Conservation (phyloP, 257 asterid species). For the Oldenlandia corymbosa region DNA sequence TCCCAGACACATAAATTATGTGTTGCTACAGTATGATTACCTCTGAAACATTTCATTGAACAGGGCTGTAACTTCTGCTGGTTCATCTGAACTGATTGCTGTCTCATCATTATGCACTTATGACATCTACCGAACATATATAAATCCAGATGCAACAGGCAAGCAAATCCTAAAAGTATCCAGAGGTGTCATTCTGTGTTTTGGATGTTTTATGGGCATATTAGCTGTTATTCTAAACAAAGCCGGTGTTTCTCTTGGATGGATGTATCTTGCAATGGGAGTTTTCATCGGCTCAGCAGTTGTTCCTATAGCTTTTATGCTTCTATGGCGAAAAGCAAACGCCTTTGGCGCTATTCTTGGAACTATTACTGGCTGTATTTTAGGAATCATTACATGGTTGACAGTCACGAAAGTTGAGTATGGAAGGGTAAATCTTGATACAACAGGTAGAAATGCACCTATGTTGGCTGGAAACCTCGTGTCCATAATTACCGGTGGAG, state of each 20-base stretch:
- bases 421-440: slow-evolving; percentile 76
- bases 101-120: slow-evolving; percentile 88
- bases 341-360: slow-evolving; percentile 77
- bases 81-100: slow-evolving; percentile 86
- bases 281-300: slow-evolving; percentile 89
- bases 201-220: slow-evolving; percentile 85
- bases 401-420: slow-evolving; percentile 63
- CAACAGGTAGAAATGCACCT: slow-evolving; percentile 87
- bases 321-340: slow-evolving; percentile 79
- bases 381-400: slow-evolving; percentile 82
- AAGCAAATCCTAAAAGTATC: slow-evolving; percentile 67
- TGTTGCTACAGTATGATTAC: neutral
- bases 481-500: slow-evolving; percentile 76
- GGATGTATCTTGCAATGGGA: slow-evolving; percentile 96
- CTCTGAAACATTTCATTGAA: slow-evolving; percentile 6
- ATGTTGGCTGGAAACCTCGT: slow-evolving; percentile 91
- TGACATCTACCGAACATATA: slow-evolving; percentile 79
- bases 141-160: slow-evolving; percentile 81
- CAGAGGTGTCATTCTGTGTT: slow-evolving; percentile 49
- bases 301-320: slow-evolving; percentile 87
- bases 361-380: slow-evolving; percentile 53
- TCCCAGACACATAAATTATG: neutral
- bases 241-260: slow-evolving; percentile 83
- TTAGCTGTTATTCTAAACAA: slow-evolving; percentile 75
- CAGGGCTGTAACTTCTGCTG: slow-evolving; percentile 99